Evolutionary conservation across 1,284 basidiomycete species (phyloP).

Genomic region (Mycena citricolor): DNA sequence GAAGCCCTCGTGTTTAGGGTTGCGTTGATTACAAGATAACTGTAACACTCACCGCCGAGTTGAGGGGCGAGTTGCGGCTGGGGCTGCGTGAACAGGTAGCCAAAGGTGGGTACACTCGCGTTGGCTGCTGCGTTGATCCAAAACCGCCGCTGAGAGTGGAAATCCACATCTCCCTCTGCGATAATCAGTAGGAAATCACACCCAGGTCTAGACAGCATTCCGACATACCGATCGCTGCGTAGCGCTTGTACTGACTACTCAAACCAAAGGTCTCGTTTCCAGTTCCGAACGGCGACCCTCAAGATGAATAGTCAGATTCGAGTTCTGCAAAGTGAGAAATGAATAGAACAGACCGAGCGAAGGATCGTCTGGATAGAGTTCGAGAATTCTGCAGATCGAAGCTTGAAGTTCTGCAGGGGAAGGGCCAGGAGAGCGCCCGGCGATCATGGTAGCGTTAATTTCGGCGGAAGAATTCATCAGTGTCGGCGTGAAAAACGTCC

Average conservation of each 20-base stretch:
- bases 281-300: constrained; percentile 50
- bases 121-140: constrained; percentile 40
- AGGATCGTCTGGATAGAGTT: constrained; percentile 49
- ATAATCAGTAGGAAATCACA: not conserved
- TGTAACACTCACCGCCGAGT: constrained; percentile 6
- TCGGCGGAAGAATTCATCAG: constrained; percentile 31
- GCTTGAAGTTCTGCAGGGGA: constrained; percentile 24
- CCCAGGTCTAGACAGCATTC: constrained; percentile 21
- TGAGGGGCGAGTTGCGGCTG: constrained; percentile 19
- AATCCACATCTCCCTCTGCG: constrained; percentile 42
- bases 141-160: constrained; percentile 41
- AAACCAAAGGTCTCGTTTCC: constrained; percentile 51
- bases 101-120: constrained; percentile 42
- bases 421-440: constrained; percentile 23
- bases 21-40: too few relatives aligned
- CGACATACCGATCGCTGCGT: constrained; percentile 38
- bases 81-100: constrained; percentile 50
- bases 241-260: constrained; percentile 42
- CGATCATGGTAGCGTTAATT: constrained; percentile 29
- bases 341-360: constrained; percentile 30
- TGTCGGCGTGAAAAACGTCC: constrained; percentile 38
- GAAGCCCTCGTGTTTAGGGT: too few relatives aligned
- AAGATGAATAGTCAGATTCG: not conserved
- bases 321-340: not conserved
- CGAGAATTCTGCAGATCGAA: constrained; percentile 34